Base-by-base conservation (phyloP, 345 rosid genomes). In the Tarenaya hassleriana region DNA sequence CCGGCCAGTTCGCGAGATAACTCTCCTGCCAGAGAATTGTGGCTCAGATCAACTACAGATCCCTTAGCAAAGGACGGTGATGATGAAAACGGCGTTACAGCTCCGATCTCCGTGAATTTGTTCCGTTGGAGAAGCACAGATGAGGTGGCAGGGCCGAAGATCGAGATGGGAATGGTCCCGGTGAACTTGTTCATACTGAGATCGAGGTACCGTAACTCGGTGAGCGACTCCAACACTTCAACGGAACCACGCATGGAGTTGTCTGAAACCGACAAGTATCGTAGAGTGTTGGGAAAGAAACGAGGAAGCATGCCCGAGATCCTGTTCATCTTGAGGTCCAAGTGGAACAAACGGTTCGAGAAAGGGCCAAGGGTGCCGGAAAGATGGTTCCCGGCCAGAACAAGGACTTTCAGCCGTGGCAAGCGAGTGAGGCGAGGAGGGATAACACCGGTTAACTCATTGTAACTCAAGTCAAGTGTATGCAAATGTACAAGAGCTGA, bases 401-500 rank as follows among this genome's bases (percentile, higher is more conserved):
- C 69, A 50, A 82, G 58, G 12, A 82, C 83, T 53, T 71, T 77
- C 56, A 83, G 73, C 7, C 27, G 48, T 5, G 76, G 79, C 16
- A 75, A 56, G 2, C 41, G 41, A 0, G 81, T 47, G 38, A 88
- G 69, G 34, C 55, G 60, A 0, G 73, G 65, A 2, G 83, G 97
- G 47, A 82, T 61, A 17, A 73, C 34, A n/a, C 95, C 92, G 19
- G 77, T 61, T 70, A 85, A 76, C 31, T 50, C 80, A 81, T 85
- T 88, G 73, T 60, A 64, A 52, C 89, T 83, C 58, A 88, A 79
- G 63, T 83, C 97, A 55, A 88, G 80, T 2, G 89, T 88, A 74
- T 88, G 95, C 41, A 88, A 66, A 52, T 43, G 41, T 2, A 45
- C 66, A 55, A 81, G 80, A 17, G 67, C 38, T 18, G 83, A 61